These are phyloP conservation scores for Vachellia pachyceras DNA, from an alignment of 306 rosid species.

Conservation along the genomic window DNA sequence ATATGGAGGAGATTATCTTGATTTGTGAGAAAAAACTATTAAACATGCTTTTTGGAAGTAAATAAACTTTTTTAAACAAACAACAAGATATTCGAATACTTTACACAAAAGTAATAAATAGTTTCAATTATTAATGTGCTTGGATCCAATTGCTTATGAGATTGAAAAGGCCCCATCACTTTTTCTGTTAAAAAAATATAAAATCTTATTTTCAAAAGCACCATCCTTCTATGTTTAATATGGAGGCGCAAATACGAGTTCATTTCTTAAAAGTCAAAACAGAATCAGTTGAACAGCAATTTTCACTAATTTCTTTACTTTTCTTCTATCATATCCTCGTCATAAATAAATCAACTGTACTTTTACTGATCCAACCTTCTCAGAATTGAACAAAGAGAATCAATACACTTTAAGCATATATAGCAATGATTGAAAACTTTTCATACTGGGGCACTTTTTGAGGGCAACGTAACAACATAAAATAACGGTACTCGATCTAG, in stretches of 20 bases:
- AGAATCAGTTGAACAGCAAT: not conserved
- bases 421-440: slow-evolving; percentile 28
- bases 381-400: not conserved
- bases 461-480: not conserved
- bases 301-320: not conserved
- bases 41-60: no score
- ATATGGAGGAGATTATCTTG: no score
- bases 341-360: not conserved
- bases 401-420: not conserved
- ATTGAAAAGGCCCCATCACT: not conserved
- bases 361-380: not conserved
- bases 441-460: not conserved
- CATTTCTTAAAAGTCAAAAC: slow-evolving; percentile 11
- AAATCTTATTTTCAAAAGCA: not conserved
- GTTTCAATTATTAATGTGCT: not conserved
- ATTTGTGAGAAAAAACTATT: no score
- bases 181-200: not conserved
- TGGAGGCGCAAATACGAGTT: not conserved
- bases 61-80: no score
- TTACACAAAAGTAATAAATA: not conserved
- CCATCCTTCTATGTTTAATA: not conserved
- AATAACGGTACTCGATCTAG: slow-evolving; percentile 7
- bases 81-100: not conserved
- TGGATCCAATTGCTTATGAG: not conserved
- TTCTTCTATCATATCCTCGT: not conserved